Evolutionary conservation across 2,329 filamentous ascomycete genomes (phyloP).

Genomic region (Nemania bipapillata): DNA sequence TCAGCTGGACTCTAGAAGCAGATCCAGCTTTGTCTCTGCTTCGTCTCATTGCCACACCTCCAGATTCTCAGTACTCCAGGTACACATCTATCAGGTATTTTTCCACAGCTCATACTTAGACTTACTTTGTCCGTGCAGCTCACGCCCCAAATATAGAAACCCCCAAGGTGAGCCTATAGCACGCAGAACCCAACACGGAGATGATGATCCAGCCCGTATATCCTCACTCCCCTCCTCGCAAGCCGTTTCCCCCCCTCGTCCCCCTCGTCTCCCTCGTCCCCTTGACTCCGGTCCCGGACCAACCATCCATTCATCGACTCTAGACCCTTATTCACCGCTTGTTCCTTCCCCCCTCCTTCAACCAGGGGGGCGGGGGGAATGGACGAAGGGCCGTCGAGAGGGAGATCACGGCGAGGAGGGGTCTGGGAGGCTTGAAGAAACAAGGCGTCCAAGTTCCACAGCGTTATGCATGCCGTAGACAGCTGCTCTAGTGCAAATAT

Average conservation of each 20-base stretch:
- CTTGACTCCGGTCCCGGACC: slow-evolving; percentile 7
- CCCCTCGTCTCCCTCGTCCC: not conserved
- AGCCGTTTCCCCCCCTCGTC: too few relatives aligned
- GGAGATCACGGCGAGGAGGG: too few relatives aligned
- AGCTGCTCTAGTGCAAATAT: not conserved
- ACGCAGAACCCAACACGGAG: not conserved
- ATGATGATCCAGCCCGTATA: not conserved
- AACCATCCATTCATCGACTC: too few relatives aligned
- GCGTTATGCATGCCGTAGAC: slow-evolving; percentile 24
- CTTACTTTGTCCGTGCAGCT: not conserved
- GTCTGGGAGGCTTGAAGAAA: not conserved
- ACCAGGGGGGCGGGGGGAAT: not conserved
- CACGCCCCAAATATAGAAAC: not conserved
- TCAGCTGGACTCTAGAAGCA: not conserved
- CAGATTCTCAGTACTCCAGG: not conserved
- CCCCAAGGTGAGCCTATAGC: not conserved
- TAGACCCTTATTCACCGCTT: slow-evolving; percentile 23
- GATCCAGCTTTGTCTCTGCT: not conserved
- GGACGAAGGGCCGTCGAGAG: not conserved
- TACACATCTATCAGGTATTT: not conserved
- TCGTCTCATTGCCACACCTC: not conserved
- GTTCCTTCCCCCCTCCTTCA: not conserved
- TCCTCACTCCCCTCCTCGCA: slow-evolving; percentile 17
- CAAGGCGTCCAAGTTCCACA: slow-evolving; percentile 30
- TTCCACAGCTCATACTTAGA: not conserved